Evolutionary conservation across 2,329 filamentous ascomycete genomes (phyloP), one percentile per base, ranked within the genome.

Genomic region (Aureobasidium zeae): DNA sequence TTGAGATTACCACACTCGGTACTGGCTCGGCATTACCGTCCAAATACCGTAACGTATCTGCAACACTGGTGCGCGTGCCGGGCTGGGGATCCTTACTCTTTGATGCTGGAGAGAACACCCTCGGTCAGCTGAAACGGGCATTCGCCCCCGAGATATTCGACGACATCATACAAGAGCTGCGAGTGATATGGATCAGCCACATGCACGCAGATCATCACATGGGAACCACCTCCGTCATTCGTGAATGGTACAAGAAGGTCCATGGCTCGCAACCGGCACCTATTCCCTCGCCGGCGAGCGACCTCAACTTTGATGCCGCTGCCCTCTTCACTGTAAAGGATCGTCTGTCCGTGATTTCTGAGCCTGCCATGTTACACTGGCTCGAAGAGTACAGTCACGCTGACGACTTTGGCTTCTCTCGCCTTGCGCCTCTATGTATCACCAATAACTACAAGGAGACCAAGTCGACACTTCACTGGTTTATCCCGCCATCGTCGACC

Each of bases 141-240:
- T 89, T 83, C 55, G 71, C 74, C 5, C 66, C 71, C 0, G 70
- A 77, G 4, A 74, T 85, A 51, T 67, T 89, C 3, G 68, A 69
- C 20, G 70, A 79, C n/a, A 71, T 94, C 10, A 68, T 98, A n/a
- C 73, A 70, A 47, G 79, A 93, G 50, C 70, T 98, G 31, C 81
- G 80, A 43, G 76, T 79, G 52, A 81, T 98, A 50, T 94, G 86
- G 78, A 91, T 98, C 63, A 94, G 86, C 61, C 91, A 98, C 65
- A 70, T 94, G 49, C 91, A 98, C 62, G 91, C 91, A 4, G 91
- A 98, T 64, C 91, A 98, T 63, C 91, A 96, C 58, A 74, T 98
- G 15, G 91, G 91, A 20, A 84, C 79, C 1, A 72, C 77, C n/a
- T 76, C 79, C 5, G 68, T 96, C n/a, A 77, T 96, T 56, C 80